phyloP scores from a whole-genome alignment of 148 eudicot species.

The Vaccinium macrocarpon region DNA sequence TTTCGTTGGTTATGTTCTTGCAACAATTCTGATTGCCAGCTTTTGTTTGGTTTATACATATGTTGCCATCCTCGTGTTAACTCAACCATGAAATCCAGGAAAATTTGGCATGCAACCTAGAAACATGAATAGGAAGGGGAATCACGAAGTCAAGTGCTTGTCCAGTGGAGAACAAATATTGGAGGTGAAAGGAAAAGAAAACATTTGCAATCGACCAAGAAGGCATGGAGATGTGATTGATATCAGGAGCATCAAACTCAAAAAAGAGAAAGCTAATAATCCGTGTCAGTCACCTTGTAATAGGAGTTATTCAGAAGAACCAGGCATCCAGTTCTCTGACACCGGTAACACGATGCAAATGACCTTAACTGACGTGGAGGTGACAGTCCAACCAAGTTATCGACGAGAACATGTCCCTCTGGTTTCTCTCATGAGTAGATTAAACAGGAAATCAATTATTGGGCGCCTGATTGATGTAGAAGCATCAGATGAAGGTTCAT shows the following conservation, averaged over 20 bases:
- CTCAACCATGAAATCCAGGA: conserved; percentile 5
- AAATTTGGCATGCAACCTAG: conserved; percentile 1
- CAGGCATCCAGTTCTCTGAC: not conserved
- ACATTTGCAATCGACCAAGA: not conserved
- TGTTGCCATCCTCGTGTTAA: conserved; percentile 8
- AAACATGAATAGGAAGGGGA: conserved; percentile 14
- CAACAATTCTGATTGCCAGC: not conserved
- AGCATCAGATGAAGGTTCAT: conserved; percentile 14
- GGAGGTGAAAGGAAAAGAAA: not conserved
- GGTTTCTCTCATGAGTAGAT: conserved; percentile 34
- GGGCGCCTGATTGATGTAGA: conserved; percentile 37
- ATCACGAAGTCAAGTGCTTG: conserved; percentile 9
- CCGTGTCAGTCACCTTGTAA: not conserved
- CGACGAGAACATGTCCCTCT: conserved; percentile 34
- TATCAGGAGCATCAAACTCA: not conserved
- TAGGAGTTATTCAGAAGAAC: not conserved
- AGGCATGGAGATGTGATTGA: conserved; percentile 8
- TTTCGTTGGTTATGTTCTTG: not conserved
- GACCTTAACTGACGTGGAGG: conserved; percentile 28
- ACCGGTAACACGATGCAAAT: not conserved
- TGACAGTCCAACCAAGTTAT: conserved; percentile 23
- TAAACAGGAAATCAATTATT: conserved; percentile 25
- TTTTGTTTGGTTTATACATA: conserved; percentile 13
- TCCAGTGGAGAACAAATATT: conserved; percentile 2
- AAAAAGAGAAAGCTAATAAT: not conserved